Percentiles rank a stretch among this genome's conserved stretches.
Conservation (phyloP, 2,329 filamentous ascomycete genomes). For the Tolypocladium paradoxum region DNA sequence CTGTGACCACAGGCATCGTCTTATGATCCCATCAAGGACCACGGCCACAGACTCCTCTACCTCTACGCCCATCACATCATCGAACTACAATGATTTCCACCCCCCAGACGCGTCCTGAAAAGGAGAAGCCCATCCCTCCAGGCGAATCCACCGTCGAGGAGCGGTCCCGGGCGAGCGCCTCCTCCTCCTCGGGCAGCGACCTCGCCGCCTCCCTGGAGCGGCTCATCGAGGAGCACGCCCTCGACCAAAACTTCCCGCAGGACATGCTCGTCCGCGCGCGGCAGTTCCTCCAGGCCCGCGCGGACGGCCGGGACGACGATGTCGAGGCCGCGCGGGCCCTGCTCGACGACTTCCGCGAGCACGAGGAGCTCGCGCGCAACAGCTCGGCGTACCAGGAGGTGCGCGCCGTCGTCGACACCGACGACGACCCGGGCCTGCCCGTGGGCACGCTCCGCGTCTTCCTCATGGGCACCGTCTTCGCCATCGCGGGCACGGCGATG, state of each 20-base stretch:
- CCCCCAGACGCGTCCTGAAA: too few species aligned
- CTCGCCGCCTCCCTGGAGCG: slow-evolving; percentile 4
- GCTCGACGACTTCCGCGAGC: slow-evolving; percentile 9
- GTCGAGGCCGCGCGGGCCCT: slow-evolving; percentile 8
- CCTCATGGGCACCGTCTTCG: slow-evolving; percentile 24
- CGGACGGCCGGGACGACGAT: slow-evolving; percentile 3
- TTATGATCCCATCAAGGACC: too few species aligned
- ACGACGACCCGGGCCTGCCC: slow-evolving; percentile 27
- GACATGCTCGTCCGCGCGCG: slow-evolving; percentile 28
- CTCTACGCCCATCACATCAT: too few species aligned
- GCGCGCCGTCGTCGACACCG: slow-evolving; percentile 32
- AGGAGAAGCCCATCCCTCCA: too few species aligned
- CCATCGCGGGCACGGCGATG: slow-evolving; percentile 12
- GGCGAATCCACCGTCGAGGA: not conserved
- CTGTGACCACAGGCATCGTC: too few species aligned
- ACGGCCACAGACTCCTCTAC: too few species aligned
- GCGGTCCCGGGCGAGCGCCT: not conserved
- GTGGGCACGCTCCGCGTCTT: slow-evolving; percentile 31
- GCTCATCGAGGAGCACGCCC: slow-evolving; percentile 28
- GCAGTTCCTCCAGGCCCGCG: slow-evolving; percentile 21
- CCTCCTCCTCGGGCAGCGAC: not conserved
- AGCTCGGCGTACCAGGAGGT: slow-evolving; percentile 30
- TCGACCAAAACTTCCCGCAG: slow-evolving; percentile 36
- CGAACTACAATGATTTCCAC: too few species aligned
- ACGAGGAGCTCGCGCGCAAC: slow-evolving; percentile 17